A percentile compares a stretch with the other conserved stretches of the same genome.
Conservation (phyloP, 2,329 filamentous ascomycete species). For the Xylariaceae sp. region DNA sequence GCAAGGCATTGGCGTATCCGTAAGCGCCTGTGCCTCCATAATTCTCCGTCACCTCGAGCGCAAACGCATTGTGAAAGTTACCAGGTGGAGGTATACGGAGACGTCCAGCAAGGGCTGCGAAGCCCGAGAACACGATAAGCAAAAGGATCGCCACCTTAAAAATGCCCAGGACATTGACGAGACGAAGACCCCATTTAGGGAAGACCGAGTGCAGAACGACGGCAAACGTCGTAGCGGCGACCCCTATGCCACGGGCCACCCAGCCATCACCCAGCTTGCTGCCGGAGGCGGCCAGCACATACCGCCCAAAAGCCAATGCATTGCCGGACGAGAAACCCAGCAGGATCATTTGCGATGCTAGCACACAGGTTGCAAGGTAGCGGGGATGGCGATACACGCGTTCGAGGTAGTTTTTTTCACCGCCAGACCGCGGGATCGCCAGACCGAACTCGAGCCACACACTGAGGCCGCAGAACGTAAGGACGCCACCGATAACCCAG, state of each 20-base stretch:
- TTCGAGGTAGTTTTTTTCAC: conserved; percentile 71
- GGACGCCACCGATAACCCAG: conserved; percentile 50
- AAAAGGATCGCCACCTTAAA: conserved; percentile 67
- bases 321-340: conserved; percentile 67
- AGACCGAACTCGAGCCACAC: conserved; percentile 69
- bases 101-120: conserved; percentile 60
- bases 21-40: conserved; percentile 57
- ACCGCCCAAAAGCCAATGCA: conserved; percentile 63
- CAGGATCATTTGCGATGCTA: conserved; percentile 66
- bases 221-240: conserved; percentile 60
- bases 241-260: conserved; percentile 61
- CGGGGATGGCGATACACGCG: conserved; percentile 64
- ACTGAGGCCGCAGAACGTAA: conserved; percentile 64
- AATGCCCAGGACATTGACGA: conserved; percentile 64
- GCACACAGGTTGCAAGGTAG: conserved; percentile 64
- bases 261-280: conserved; percentile 55
- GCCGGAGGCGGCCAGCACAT: conserved; percentile 62
- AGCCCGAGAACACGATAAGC: conserved; percentile 66
- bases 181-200: conserved; percentile 63
- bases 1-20: conserved; percentile 62
- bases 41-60: conserved; percentile 48
- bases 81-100: conserved; percentile 55
- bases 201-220: conserved; percentile 57
- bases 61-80: conserved; percentile 64
- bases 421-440: conserved; percentile 66